A percentile compares a stretch with the other conserved stretches of the same genome.
These are phyloP conservation scores for Lepidopterella palustris DNA, from an alignment of 495 filamentous ascomycete species.

Conservation along the genomic window DNA sequence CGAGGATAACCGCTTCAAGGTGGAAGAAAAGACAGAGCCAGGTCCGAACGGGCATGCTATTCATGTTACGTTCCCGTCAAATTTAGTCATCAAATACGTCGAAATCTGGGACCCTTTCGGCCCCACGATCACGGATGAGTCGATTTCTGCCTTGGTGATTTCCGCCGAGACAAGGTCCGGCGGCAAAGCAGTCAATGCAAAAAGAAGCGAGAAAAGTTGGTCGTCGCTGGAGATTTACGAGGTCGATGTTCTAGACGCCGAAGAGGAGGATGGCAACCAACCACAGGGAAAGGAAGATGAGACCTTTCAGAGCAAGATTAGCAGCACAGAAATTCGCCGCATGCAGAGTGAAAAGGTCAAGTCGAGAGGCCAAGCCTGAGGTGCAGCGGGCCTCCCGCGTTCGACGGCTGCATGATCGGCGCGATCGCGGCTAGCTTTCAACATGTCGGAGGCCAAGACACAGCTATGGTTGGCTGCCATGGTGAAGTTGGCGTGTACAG, in stretches of 20 bases:
- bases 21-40: conserved; percentile 32
- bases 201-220: conserved; percentile 74
- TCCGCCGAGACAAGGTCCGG: conserved; percentile 85
- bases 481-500: too few relatives aligned
- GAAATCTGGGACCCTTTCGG: conserved; percentile 86
- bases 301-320: conserved; percentile 74
- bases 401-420: neutral
- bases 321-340: conserved; percentile 62
- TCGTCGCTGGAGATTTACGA: conserved; percentile 69
- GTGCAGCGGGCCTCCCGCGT: neutral
- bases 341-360: conserved; percentile 34
- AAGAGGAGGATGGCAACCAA: conserved; percentile 45
- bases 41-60: conserved; percentile 49
- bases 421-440: neutral
- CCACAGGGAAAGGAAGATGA: conserved; percentile 38
- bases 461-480: neutral
- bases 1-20: conserved; percentile 31
- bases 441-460: too few relatives aligned
- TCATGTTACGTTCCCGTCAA: conserved; percentile 42
- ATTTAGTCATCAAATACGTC: conserved; percentile 60
- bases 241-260: conserved; percentile 79
- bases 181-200: conserved; percentile 75
- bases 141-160: conserved; percentile 73
- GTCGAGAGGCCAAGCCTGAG: neutral
- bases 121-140: conserved; percentile 78